Evolutionary conservation across 163 green algal species (phyloP).

Genomic region (Scenedesmus sp.): DNA sequence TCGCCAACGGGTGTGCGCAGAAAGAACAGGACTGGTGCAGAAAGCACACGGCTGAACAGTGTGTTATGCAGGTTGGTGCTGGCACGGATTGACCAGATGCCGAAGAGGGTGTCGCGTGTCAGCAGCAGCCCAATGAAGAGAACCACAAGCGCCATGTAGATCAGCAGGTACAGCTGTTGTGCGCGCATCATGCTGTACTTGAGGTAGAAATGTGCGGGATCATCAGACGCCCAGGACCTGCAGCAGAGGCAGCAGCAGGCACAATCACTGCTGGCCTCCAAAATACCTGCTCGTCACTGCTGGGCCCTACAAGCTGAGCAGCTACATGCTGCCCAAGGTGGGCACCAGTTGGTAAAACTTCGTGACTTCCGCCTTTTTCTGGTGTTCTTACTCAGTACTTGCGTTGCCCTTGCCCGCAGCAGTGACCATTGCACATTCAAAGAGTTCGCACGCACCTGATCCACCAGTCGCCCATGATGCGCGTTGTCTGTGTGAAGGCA

Average conservation of each 20-base stretch:
- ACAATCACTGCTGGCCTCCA: background rate
- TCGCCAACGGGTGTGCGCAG: constrained; percentile 70
- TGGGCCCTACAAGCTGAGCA: too few species aligned
- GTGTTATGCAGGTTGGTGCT: constrained; percentile 67
- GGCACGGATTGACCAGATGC: constrained; percentile 58
- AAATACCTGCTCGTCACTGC: too few species aligned
- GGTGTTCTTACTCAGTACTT: too few species aligned
- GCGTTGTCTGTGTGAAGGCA: constrained; percentile 59
- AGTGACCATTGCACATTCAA: too few species aligned
- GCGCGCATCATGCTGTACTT: background rate
- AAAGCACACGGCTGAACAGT: constrained; percentile 65
- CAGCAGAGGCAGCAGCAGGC: background rate
- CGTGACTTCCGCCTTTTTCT: too few species aligned
- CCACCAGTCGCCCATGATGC: constrained; percentile 57
- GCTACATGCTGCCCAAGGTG: too few species aligned
- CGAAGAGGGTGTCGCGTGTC: constrained; percentile 61
- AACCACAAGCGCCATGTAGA: constrained; percentile 65
- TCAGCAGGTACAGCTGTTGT: constrained; percentile 58
- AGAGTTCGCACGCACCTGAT: constrained; percentile 35
- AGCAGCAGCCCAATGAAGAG: constrained; percentile 65
- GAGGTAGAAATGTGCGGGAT: constrained; percentile 35
- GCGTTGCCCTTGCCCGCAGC: too few species aligned
- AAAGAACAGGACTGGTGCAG: constrained; percentile 70
- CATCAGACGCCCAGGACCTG: constrained; percentile 57
- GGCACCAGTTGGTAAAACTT: too few species aligned